Percentiles rank a stretch among this genome's conserved stretches.
Evolutionary conservation across 2,329 filamentous ascomycete genomes (phyloP).

Genomic region (Dothideomycetidae sp.): DNA sequence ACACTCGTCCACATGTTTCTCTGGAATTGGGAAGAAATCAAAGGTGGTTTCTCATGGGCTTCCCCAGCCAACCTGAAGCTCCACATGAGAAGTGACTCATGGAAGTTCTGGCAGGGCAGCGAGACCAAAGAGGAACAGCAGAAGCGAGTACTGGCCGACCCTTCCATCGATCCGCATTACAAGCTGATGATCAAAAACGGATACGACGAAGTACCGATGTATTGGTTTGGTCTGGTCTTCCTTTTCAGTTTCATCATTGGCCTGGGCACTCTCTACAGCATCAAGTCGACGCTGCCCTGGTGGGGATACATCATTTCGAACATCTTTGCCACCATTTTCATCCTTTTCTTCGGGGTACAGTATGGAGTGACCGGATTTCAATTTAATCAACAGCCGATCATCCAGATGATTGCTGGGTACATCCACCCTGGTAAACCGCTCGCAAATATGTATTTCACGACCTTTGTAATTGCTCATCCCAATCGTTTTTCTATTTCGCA

Average conservation of each 20-base stretch:
- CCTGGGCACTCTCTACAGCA: constrained; percentile 17
- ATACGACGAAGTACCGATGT: constrained; percentile 20
- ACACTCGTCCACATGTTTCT: constrained; percentile 31
- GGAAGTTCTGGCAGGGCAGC: constrained; percentile 18
- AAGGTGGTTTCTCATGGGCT: constrained; percentile 22
- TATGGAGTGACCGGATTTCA: constrained; percentile 25
- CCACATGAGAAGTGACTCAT: constrained; percentile 12
- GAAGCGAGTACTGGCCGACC: constrained; percentile 14
- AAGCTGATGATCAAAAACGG: constrained; percentile 19
- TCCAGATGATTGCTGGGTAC: constrained; percentile 37
- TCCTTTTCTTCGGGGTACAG: constrained; percentile 19
- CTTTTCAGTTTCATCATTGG: constrained; percentile 16
- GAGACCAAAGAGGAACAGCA: constrained; percentile 16
- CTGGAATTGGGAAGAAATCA: constrained; percentile 24
- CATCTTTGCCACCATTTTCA: constrained; percentile 14
- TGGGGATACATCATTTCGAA: constrained; percentile 21
- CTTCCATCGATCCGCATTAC: constrained; percentile 21
- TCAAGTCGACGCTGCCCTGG: constrained; percentile 21
- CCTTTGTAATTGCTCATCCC: no score
- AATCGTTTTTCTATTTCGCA: no score
- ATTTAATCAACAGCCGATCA: constrained; percentile 27
- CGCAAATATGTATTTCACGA: constrained; percentile 23
- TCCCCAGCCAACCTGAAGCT: constrained; percentile 16
- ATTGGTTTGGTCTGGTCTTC: constrained; percentile 20
- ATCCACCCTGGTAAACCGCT: constrained; percentile 28